phyloP scores from a whole-genome alignment of 495 filamentous ascomycete species.

The Echria macrotheca region DNA sequence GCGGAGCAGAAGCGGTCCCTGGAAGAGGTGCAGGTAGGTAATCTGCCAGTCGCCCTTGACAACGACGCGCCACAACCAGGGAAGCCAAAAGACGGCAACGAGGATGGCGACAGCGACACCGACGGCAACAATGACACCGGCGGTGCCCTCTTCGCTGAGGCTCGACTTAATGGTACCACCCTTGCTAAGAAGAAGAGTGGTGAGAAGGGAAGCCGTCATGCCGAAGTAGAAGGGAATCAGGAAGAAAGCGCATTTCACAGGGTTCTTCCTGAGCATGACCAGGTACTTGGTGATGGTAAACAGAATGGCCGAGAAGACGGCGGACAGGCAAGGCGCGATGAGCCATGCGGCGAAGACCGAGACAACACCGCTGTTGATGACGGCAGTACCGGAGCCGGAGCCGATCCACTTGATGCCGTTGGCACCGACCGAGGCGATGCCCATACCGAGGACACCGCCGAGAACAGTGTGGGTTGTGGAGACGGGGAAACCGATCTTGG shows the following conservation, averaged over 20 bases:
- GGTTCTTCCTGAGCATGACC: constrained; percentile 54
- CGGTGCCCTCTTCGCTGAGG: constrained; percentile 44
- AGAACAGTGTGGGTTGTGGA: constrained; percentile 63
- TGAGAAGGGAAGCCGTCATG: constrained; percentile 51
- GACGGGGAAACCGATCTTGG: constrained; percentile 52
- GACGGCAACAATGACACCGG: constrained; percentile 54
- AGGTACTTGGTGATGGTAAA: constrained; percentile 57
- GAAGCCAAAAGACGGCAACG: constrained; percentile 53
- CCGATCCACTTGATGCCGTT: constrained; percentile 48
- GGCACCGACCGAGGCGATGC: constrained; percentile 45
- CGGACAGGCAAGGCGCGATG: constrained; percentile 55
- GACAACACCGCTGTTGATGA: constrained; percentile 47
- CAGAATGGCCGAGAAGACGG: constrained; percentile 51
- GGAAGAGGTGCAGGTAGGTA: constrained; percentile 51
- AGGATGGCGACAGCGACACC: constrained; percentile 50
- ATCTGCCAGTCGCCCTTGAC: constrained; percentile 51
- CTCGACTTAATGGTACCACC: constrained; percentile 34
- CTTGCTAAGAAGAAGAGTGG: constrained; percentile 56
- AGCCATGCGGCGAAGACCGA: constrained; percentile 56
- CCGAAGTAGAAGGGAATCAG: constrained; percentile 56
- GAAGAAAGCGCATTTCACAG: constrained; percentile 49
- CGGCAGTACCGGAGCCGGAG: constrained; percentile 39
- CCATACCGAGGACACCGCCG: constrained; percentile 58
- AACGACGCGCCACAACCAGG: constrained; percentile 56
- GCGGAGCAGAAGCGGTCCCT: constrained; percentile 50